Conservation (phyloP, 73 alveolate species). For the Paramecium sonneborni region DNA sequence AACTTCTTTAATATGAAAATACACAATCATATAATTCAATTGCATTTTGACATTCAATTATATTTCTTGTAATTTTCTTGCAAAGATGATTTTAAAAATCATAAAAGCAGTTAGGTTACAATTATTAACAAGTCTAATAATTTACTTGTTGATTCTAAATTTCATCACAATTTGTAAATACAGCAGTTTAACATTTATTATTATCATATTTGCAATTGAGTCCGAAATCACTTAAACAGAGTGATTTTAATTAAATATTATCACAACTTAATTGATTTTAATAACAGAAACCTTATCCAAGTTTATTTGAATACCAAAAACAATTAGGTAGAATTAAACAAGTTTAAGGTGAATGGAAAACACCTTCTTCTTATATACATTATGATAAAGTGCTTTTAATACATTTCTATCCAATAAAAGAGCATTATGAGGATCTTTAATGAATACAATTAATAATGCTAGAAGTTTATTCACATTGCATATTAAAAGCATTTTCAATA, state of each 20-base stretch:
- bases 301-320: background rate
- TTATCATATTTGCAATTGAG: background rate
- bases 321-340: background rate
- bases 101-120: background rate
- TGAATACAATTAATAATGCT: background rate
- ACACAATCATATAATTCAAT: background rate
- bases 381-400: background rate
- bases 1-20: background rate
- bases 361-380: background rate
- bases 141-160: background rate
- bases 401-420: background rate
- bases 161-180: background rate
- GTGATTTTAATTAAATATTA: background rate
- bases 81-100: background rate
- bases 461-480: background rate
- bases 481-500: background rate
- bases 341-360: background rate
- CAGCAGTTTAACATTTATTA: background rate
- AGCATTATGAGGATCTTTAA: background rate
- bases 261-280: background rate
- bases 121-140: background rate
- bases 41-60: background rate
- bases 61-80: background rate
- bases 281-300: background rate
- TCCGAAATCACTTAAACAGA: background rate